Percentiles rank a stretch among this genome's conserved stretches.
These are phyloP conservation scores for Achaetomium macrosporum DNA, from an alignment of 2,329 filamentous ascomycete species.

Conservation along the genomic window DNA sequence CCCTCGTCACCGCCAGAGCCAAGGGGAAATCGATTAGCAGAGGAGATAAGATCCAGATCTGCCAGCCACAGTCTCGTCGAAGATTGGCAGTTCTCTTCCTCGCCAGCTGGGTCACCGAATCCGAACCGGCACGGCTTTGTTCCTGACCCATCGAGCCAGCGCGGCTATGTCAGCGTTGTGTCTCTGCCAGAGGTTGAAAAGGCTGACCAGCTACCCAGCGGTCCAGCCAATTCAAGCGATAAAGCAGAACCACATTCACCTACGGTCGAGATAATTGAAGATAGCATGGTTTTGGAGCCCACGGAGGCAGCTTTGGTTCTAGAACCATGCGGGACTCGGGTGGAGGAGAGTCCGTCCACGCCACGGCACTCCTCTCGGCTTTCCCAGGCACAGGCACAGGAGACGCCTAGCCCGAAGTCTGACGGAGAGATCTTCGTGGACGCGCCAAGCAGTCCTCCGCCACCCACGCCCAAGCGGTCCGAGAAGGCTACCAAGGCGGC, in stretches of 20 bases:
- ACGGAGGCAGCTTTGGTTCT: neutral
- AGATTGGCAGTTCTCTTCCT: constrained; percentile 51
- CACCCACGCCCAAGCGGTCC: constrained; percentile 26
- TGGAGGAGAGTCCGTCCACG: constrained; percentile 16
- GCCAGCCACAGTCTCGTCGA: constrained; percentile 36
- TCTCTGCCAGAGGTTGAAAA: constrained; percentile 16
- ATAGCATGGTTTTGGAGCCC: constrained; percentile 18
- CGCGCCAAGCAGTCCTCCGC: constrained; percentile 40
- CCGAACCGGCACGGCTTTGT: constrained; percentile 28
- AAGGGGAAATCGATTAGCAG: constrained; percentile 45
- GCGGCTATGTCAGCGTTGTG: constrained; percentile 20
- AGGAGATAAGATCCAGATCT: constrained; percentile 47
- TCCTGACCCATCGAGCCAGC: constrained; percentile 21
- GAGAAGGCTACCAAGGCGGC: constrained; percentile 21
- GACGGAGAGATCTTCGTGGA: constrained; percentile 46
- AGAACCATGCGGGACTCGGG: neutral
- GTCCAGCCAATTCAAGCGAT: constrained; percentile 1
- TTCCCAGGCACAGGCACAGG: constrained; percentile 24
- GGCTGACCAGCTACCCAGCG: constrained; percentile 4
- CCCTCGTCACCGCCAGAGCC: constrained; percentile 55
- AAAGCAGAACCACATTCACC: constrained; percentile 5
- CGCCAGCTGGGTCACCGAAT: constrained; percentile 47
- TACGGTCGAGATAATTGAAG: constrained; percentile 21
- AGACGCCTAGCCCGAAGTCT: constrained; percentile 35
- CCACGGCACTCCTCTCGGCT: constrained; percentile 18